Evolutionary conservation across 192 early-diverging fungal species (phyloP).

Genomic region (Podila epigama): DNA sequence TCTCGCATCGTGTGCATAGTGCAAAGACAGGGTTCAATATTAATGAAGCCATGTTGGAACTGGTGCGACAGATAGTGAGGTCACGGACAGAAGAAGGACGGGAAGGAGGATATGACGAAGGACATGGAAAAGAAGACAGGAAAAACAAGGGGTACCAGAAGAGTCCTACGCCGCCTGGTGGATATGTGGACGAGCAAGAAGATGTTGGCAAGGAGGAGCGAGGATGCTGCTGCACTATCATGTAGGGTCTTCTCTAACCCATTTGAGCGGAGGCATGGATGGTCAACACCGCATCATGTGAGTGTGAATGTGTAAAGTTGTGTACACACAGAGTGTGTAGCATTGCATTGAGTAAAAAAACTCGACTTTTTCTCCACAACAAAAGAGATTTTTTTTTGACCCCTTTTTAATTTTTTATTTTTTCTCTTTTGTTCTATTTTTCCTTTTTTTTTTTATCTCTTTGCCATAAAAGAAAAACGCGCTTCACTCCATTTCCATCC

Average conservation of each 20-base stretch:
- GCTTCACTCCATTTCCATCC: no score
- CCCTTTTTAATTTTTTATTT: no score
- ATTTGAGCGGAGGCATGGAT: no score
- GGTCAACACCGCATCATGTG: no score
- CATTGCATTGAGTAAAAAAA: no score
- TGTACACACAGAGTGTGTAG: no score
- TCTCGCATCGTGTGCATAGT: conserved; percentile 1
- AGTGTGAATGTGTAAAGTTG: no score
- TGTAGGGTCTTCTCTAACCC: conserved; percentile 12
- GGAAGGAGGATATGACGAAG: neutral
- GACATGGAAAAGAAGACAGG: neutral
- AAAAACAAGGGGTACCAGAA: conserved; percentile 18
- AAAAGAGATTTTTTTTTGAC: no score
- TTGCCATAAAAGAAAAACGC: no score
- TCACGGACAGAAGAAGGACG: neutral
- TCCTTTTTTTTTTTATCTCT: no score
- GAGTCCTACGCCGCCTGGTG: conserved; percentile 14
- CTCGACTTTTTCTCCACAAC: no score
- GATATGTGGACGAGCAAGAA: conserved; percentile 2
- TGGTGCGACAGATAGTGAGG: conserved; percentile 36
- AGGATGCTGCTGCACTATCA: conserved; percentile 23
- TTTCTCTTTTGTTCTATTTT: no score
- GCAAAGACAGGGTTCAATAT: conserved; percentile 37
- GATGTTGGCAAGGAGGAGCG: neutral
- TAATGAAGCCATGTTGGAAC: conserved; percentile 20